Evolutionary conservation across 192 early-diverging fungal genomes (phyloP).

Genomic region (Mortierella claussenii): DNA sequence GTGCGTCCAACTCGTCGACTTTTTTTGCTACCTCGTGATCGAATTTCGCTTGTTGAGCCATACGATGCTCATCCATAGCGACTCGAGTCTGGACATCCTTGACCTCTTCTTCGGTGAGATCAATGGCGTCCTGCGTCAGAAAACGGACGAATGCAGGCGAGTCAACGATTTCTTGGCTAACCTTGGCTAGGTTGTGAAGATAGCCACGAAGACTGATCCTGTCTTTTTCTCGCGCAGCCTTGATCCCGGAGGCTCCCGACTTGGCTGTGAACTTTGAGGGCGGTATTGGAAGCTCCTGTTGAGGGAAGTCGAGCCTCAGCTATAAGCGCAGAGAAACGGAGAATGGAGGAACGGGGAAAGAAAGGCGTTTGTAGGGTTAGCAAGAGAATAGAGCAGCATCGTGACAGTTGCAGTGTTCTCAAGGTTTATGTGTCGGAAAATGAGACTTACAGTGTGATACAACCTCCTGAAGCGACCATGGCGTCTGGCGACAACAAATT

Average conservation of each 20-base stretch:
- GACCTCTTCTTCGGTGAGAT: conserved; percentile 49
- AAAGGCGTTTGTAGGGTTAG: neutral
- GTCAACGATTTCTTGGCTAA: conserved; percentile 26
- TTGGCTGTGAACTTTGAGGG: conserved; percentile 54
- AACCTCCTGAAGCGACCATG: conserved; percentile 60
- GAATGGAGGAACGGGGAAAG: neutral
- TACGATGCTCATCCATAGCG: conserved; percentile 52
- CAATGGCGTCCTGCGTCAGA: conserved; percentile 49
- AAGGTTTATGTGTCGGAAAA: neutral
- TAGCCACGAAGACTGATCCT: conserved; percentile 59
- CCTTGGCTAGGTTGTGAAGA: conserved; percentile 46
- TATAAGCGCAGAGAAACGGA: neutral
- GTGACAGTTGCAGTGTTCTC: neutral
- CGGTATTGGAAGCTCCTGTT: conserved; percentile 55
- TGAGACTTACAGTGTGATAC: conserved; percentile 44
- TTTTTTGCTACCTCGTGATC: conserved; percentile 57
- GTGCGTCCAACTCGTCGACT: conserved; percentile 58
- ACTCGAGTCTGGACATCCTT: conserved; percentile 48
- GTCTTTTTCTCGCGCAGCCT: conserved; percentile 60
- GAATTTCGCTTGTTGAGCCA: conserved; percentile 56
- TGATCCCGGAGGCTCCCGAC: conserved; percentile 13
- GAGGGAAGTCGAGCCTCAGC: conserved; percentile 58
- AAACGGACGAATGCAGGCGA: conserved; percentile 51
- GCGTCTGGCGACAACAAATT: conserved; percentile 55
- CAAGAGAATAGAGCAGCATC: neutral